Evolutionary conservation across 805 yeast genomes (phyloP).

Genomic region (Saturnispora saitoi): DNA sequence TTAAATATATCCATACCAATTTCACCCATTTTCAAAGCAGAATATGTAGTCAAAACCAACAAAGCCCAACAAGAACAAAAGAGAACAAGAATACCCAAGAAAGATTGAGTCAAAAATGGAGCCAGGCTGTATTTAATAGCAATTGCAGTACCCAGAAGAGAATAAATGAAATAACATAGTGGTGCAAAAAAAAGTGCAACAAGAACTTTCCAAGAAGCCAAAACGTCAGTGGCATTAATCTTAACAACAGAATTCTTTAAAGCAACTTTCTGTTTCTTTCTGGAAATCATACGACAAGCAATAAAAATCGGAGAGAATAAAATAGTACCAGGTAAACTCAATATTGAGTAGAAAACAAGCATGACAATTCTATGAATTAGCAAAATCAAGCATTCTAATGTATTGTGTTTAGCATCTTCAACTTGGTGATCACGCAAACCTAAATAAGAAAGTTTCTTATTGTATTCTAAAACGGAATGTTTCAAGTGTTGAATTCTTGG

Average conservation of each 20-base stretch:
- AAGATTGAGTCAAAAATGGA: constrained; percentile 9
- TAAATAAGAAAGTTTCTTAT: constrained; percentile 50
- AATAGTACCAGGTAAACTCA: constrained; percentile 80
- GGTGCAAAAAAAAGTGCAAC: constrained; percentile 88
- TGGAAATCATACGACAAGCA: constrained; percentile 63
- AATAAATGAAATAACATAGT: constrained; percentile 68
- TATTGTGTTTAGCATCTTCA: constrained; percentile 43
- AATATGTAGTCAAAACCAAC: constrained; percentile 69
- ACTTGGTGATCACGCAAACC: constrained; percentile 70
- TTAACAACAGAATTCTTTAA: constrained; percentile 82
- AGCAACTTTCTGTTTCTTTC: constrained; percentile 65
- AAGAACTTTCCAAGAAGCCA: constrained; percentile 93
- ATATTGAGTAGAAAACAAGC: constrained; percentile 43
- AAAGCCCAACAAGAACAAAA: constrained; percentile 47
- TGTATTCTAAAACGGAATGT: constrained; percentile 59
- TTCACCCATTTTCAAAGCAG: constrained; percentile 86
- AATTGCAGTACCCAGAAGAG: constrained; percentile 41
- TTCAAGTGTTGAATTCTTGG: constrained; percentile 58
- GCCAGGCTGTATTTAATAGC: constrained; percentile 15
- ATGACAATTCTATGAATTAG: constrained; percentile 49
- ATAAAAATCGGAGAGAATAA: constrained; percentile 85
- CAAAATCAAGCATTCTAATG: constrained; percentile 40
- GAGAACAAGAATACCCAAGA: constrained; percentile 20
- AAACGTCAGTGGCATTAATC: constrained; percentile 82
- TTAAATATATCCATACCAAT: constrained; percentile 86